Evolutionary conservation across 2,329 filamentous ascomycete species (phyloP).

Genomic region (Zymoseptoria pseudotritici): DNA sequence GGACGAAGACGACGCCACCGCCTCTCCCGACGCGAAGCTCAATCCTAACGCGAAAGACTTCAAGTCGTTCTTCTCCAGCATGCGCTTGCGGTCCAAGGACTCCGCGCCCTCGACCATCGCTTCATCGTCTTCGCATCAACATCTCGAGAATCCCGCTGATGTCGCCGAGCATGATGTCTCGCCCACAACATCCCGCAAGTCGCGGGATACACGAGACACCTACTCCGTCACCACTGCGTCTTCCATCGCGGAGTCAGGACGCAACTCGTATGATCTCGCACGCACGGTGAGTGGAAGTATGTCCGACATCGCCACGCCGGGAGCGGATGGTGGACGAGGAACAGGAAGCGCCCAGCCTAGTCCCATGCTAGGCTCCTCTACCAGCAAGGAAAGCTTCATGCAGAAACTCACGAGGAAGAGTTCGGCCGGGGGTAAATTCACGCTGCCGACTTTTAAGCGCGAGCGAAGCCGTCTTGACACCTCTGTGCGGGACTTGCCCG

Average conservation of each 20-base stretch:
- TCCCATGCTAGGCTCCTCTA: conserved; percentile 27
- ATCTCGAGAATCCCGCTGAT: conserved; percentile 16
- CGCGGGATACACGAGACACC: conserved; percentile 38
- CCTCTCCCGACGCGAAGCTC: conserved; percentile 45
- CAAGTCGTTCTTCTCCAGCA: conserved; percentile 56
- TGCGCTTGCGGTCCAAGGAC: conserved; percentile 30
- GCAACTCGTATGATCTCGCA: conserved; percentile 23
- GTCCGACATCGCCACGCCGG: conserved; percentile 31
- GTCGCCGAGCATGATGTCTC: conserved; percentile 26
- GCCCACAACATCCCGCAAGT: conserved; percentile 33
- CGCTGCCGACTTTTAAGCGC: conserved; percentile 30
- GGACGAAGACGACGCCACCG: conserved; percentile 25
- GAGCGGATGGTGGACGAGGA: neutral
- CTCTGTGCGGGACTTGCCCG: neutral
- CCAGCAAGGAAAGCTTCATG: conserved; percentile 42
- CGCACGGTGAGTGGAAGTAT: conserved; percentile 31
- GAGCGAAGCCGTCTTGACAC: conserved; percentile 31
- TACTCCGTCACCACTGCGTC: conserved; percentile 32
- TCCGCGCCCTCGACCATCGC: conserved; percentile 2
- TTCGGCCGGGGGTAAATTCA: conserved; percentile 38
- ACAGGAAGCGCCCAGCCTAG: conserved; percentile 12
- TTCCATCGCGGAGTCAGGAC: conserved; percentile 23
- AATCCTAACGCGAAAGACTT: conserved; percentile 90
- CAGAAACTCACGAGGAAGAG: conserved; percentile 43
- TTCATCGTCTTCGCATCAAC: conserved; percentile 13